phyloP scores from a whole-genome alignment of 2,329 filamentous ascomycete species.

The Phialophora tarda region DNA sequence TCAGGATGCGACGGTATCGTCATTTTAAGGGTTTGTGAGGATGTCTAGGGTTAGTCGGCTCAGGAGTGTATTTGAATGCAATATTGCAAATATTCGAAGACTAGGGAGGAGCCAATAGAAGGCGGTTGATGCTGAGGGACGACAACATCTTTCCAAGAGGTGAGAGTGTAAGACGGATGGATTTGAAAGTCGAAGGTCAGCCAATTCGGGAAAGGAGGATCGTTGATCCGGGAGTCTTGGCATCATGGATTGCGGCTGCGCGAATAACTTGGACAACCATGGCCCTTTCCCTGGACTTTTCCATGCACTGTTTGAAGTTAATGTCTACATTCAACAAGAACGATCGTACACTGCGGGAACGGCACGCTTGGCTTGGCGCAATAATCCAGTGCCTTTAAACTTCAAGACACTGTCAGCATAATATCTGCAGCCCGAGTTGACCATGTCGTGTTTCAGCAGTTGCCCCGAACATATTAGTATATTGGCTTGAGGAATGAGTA shows the following conservation, averaged over 20 bases:
- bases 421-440: not conserved
- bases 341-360: not conserved
- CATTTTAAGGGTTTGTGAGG: not conserved
- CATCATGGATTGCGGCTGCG: not conserved
- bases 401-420: not conserved
- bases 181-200: not conserved
- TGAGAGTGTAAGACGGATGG: not conserved
- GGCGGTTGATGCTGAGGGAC: not conserved
- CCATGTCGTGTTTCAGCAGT: not conserved
- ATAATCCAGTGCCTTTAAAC: no score
- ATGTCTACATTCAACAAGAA: not conserved
- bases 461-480: not conserved
- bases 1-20: not conserved
- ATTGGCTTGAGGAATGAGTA: not conserved
- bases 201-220: not conserved
- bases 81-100: slow-evolving; percentile 6
- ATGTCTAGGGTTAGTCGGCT: not conserved
- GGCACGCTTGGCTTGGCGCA: not conserved
- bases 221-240: not conserved
- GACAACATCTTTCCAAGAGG: not conserved
- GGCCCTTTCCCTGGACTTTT: no score
- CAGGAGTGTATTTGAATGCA: not conserved
- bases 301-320: not conserved
- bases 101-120: not conserved
- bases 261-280: not conserved